Percentiles rank a stretch among this genome's conserved stretches.
Conservation (phyloP, 306 rosid species). For the Sesbania bispinosa region DNA sequence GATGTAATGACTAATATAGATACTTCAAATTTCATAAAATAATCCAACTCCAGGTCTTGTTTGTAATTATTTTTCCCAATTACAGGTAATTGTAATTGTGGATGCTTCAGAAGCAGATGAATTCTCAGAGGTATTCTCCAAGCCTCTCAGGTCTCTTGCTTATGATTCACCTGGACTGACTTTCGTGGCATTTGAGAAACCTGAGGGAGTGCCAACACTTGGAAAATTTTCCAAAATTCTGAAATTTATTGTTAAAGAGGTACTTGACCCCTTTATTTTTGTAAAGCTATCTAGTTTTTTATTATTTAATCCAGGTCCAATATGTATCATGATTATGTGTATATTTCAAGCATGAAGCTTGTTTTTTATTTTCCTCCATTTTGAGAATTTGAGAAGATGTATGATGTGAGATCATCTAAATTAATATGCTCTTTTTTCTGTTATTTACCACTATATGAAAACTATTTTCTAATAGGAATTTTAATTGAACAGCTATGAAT, state of each 20-base stretch:
- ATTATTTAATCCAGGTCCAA: not conserved
- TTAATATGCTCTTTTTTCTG: too few species aligned
- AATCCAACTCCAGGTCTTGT: conserved; percentile 2
- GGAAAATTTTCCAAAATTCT: conserved; percentile 81
- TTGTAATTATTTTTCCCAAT: conserved; percentile 30
- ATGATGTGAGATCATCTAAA: too few species aligned
- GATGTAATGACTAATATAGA: conserved; percentile 46
- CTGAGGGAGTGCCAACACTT: conserved; percentile 63
- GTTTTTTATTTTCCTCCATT: conserved; percentile 10
- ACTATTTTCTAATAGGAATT: too few species aligned
- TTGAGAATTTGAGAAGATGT: too few species aligned
- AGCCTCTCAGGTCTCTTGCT: conserved; percentile 86
- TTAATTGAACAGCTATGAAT: too few species aligned
- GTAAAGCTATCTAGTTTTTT: not conserved
- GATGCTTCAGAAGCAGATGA: conserved; percentile 94
- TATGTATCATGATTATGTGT: not conserved
- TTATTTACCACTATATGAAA: too few species aligned
- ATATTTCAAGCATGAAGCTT: conserved; percentile 8
- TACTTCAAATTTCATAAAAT: conserved; percentile 1
- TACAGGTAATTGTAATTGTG: conserved; percentile 74
- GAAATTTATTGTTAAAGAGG: conserved; percentile 91
- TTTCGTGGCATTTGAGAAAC: conserved; percentile 93
- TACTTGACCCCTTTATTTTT: conserved; percentile 26
- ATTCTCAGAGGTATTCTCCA: conserved; percentile 66
- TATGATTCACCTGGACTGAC: conserved; percentile 94